These are phyloP conservation scores for Coemansia sp. DNA, from an alignment of 192 early-diverging fungal genomes.

Conservation along the genomic window DNA sequence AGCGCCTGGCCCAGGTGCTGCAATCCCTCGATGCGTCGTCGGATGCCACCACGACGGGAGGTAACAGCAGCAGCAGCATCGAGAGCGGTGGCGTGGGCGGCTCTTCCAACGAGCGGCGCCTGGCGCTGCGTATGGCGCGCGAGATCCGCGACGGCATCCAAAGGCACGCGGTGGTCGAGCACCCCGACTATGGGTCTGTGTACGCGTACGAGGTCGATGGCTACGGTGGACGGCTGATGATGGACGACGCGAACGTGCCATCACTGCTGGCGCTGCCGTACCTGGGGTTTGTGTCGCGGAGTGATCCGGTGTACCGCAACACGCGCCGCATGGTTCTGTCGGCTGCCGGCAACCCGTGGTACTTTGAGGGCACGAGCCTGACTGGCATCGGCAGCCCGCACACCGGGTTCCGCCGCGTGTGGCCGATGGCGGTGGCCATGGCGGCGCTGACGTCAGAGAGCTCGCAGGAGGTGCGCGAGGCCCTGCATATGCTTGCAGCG, in stretches of 20 bases:
- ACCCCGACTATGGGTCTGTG: constrained; percentile 49
- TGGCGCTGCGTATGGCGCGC: constrained; percentile 30
- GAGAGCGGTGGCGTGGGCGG: no score
- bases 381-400: constrained; percentile 59
- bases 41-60: no score
- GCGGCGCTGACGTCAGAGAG: constrained; percentile 42
- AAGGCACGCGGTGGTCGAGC: constrained; percentile 43
- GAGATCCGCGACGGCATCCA: constrained; percentile 53
- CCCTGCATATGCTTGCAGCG: constrained; percentile 38
- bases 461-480: constrained; percentile 34
- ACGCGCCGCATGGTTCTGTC: constrained; percentile 57
- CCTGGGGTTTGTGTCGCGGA: constrained; percentile 49
- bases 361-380: constrained; percentile 48
- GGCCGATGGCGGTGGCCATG: constrained; percentile 60
- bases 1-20: constrained; percentile 41
- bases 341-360: constrained; percentile 58
- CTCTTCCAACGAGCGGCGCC: constrained; percentile 12
- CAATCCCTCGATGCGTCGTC: no score
- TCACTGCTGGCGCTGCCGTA: constrained; percentile 56
- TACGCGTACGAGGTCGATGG: constrained; percentile 66
- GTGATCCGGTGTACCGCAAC: constrained; percentile 50
- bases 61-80: no score
- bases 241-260: constrained; percentile 68
- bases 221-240: constrained; percentile 55
- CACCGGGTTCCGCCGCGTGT: constrained; percentile 48